Base-by-base conservation (phyloP, 179 eudicot genomes). In the Silene coronaria region DNA sequence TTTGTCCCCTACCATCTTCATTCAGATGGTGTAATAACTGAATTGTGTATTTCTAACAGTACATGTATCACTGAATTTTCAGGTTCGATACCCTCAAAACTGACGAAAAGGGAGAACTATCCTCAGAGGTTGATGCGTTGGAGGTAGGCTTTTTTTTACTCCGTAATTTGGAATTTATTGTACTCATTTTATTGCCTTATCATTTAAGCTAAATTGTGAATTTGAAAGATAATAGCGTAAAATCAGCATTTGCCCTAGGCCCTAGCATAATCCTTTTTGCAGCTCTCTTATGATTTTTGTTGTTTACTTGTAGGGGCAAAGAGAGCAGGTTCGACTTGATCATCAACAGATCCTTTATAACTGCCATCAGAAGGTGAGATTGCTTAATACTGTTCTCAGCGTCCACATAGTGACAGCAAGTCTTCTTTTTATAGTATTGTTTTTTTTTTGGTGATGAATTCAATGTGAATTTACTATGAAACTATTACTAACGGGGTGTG, bases 271-370 rank as follows among this genome's bases (percentile, higher is more conserved):
- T 53, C 5, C 38, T 13, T 48, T 17, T 48, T 17, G 12, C 27
- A 32, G 17, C 28, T 24, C 24, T 1, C 2, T 19, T 73, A 45
- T 70, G 60, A 13, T 74, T 27, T 74, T 27, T 26, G 34, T 70
- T 62, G 53, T 74, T 69, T 69, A 48, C 6, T 66, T 77, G 73
- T 74, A 91, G 97, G 70, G 82, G 70, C 74, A 84, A 79, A 87
- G 89, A 74, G 98, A 93, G 87, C 65, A 83, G 77, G 86, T 86
- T 66, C 91, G 97, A 72, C 81, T 81, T 63, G 82, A 76, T 74
- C 97, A 91, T 85, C 98, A 91, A 82, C 85, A 85, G 77, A 85
- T 87, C 62, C 93, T 90, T 51, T 82, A 89, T 80, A 87, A 90
- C 77, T 80, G 84, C 64, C 98, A 93, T 76, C 91, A 84, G 70